These are phyloP conservation scores for Starmera stellimalicola DNA, from an alignment of 1,139 yeast genomes.

Conservation along the genomic window DNA sequence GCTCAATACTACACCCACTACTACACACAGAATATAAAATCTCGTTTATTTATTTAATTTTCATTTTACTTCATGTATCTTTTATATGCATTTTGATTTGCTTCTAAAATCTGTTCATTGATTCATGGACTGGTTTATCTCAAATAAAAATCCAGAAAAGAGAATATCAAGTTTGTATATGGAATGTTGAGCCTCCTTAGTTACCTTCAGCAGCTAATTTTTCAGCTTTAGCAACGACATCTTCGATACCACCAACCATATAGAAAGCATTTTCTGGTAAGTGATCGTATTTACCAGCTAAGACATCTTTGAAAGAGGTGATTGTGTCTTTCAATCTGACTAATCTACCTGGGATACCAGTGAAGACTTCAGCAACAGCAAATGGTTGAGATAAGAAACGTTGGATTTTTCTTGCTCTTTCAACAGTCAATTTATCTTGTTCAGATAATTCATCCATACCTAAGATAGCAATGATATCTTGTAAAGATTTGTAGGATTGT, in stretches of 20 bases:
- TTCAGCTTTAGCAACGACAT: conserved; percentile 97
- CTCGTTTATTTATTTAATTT: conserved; percentile 2
- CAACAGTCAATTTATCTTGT: conserved; percentile 96
- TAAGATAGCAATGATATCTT: conserved; percentile 99
- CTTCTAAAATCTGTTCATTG: conserved; percentile 1
- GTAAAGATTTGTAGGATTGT: conserved; percentile 99
- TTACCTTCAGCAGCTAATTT: conserved; percentile 93
- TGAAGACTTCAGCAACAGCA: conserved; percentile 99
- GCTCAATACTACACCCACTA: too few species aligned
- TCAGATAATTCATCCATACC: conserved; percentile 99
- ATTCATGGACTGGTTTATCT: conserved; percentile 1
- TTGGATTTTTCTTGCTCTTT: conserved; percentile 99
- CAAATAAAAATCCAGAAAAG: conserved; percentile 1
- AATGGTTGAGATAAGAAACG: conserved; percentile 99
- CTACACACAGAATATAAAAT: neutral
- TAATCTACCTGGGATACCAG: conserved; percentile 98
- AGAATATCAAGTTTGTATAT: conserved; percentile 1
- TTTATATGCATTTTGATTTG: conserved; percentile 2
- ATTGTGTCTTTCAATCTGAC: conserved; percentile 95
- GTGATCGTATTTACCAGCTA: conserved; percentile 97
- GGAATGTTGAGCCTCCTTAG: conserved; percentile 25
- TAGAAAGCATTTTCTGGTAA: conserved; percentile 99
- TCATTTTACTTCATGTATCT: conserved; percentile 1
- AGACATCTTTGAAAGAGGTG: conserved; percentile 90
- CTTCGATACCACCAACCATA: conserved; percentile 99